phyloP scores from a whole-genome alignment of 371 early-diverging fungal species.

The Mortierella sp. region DNA sequence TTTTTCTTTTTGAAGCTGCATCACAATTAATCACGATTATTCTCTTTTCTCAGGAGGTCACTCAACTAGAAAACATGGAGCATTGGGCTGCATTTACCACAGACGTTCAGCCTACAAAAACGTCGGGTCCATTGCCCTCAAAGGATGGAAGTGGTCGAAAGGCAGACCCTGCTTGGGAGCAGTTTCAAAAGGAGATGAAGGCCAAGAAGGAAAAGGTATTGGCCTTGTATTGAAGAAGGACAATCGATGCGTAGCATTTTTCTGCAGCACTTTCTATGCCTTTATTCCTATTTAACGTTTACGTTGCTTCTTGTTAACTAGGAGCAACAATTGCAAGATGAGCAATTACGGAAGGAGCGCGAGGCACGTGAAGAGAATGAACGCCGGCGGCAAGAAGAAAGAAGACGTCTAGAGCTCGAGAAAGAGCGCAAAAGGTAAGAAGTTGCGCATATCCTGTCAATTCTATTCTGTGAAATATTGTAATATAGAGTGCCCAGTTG shows the following conservation, averaged over 20 bases:
- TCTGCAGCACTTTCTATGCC: background rate
- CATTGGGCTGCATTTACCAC: slow-evolving; percentile 48
- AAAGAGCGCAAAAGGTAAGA: slow-evolving; percentile 31
- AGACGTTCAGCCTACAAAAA: slow-evolving; percentile 16
- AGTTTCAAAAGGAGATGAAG: slow-evolving; percentile 44
- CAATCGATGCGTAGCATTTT: too few species aligned
- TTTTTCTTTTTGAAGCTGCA: background rate
- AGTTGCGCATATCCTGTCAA: background rate
- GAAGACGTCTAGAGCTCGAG: slow-evolving; percentile 26
- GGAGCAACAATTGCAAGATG: slow-evolving; percentile 37
- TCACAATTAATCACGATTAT: background rate
- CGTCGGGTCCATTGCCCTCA: slow-evolving; percentile 14
- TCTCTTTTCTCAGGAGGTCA: slow-evolving; percentile 19
- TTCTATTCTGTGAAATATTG: background rate
- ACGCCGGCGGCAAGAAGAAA: slow-evolving; percentile 35
- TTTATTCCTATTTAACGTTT: background rate
- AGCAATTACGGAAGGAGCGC: slow-evolving; percentile 32
- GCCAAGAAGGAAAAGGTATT: slow-evolving; percentile 42
- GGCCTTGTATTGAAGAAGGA: background rate
- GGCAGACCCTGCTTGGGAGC: slow-evolving; percentile 36
- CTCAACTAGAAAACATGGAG: slow-evolving; percentile 43
- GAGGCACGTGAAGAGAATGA: slow-evolving; percentile 47
- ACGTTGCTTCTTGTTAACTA: background rate
- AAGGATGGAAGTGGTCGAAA: slow-evolving; percentile 17
- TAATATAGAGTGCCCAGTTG: too few species aligned